phyloP scores from a whole-genome alignment of 345 rosid species.

The Syzygium aromaticum region DNA sequence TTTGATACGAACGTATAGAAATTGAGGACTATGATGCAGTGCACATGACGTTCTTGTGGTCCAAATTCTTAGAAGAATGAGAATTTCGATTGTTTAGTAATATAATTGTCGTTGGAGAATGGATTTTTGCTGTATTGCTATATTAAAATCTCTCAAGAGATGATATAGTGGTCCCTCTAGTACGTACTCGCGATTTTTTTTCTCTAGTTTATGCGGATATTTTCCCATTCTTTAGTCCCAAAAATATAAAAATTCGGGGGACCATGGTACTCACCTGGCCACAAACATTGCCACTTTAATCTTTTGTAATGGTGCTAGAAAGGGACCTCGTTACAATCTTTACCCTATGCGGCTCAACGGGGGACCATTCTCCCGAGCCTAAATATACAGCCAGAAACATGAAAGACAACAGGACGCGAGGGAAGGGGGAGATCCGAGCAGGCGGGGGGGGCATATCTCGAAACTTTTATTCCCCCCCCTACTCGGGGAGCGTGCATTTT shows the following conservation, averaged over 20 bases:
- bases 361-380: constrained; percentile 1
- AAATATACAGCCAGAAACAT: background rate
- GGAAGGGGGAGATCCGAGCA: background rate
- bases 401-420: background rate
- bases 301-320: background rate
- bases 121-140: background rate
- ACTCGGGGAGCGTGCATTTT: accelerated
- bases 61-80: constrained; percentile 6
- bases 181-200: background rate
- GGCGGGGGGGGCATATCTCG: background rate
- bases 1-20: background rate
- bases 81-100: background rate
- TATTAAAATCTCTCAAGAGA: background rate
- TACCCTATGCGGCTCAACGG: background rate
- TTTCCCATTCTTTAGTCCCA: background rate
- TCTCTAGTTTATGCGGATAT: background rate
- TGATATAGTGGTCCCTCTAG: constrained; percentile 17
- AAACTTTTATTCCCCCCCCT: background rate
- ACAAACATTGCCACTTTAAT: background rate
- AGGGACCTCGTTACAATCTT: constrained; percentile 2
- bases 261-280: constrained; percentile 12
- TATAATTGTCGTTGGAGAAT: background rate
- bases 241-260: constrained; percentile 4
- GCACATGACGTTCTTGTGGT: constrained; percentile 9
- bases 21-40: background rate